A percentile compares a stretch with the other conserved stretches of the same genome.
Evolutionary conservation across 495 filamentous ascomycete genomes (phyloP).

Genomic region (Hypoxylon intermedium): DNA sequence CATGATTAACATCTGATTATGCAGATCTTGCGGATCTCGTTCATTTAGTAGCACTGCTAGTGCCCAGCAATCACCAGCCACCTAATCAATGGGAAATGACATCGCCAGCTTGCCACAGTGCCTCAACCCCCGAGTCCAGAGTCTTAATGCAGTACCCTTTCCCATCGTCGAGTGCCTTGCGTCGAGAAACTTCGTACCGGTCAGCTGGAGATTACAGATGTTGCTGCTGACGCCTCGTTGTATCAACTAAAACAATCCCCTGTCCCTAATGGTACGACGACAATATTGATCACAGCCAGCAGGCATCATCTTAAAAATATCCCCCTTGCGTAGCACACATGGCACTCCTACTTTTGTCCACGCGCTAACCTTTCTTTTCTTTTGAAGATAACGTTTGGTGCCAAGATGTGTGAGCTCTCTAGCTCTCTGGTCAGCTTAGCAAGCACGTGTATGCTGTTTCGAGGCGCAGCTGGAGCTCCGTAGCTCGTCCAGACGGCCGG

Average conservation of each 20-base stretch:
- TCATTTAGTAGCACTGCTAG: constrained; percentile 3
- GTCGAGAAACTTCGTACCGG: constrained; percentile 4
- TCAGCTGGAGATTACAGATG: background rate
- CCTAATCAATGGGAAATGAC: constrained; percentile 24
- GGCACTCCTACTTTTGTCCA: constrained; percentile 6
- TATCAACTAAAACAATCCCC: constrained; percentile 10
- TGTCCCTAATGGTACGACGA: background rate
- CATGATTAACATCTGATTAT: background rate
- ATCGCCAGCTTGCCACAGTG: constrained; percentile 1
- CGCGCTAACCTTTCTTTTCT: constrained; percentile 3
- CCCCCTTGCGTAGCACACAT: constrained; percentile 27
- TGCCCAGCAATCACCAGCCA: constrained; percentile 17
- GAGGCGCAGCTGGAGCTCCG: constrained; percentile 10
- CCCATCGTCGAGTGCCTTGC: constrained; percentile 1
- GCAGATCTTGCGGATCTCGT: constrained; percentile 22
- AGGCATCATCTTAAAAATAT: constrained; percentile 24
- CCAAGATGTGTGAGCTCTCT: constrained; percentile 7
- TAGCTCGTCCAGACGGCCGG: background rate
- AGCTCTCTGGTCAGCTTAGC: background rate
- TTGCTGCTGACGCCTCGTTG: constrained; percentile 5
- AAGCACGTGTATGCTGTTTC: constrained; percentile 4
- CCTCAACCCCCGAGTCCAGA: background rate
- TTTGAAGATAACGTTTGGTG: constrained; percentile 5
- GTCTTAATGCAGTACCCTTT: background rate
- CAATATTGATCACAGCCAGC: background rate